These are phyloP conservation scores for Suhomyces coccinellae DNA, from an alignment of 1,139 yeast genomes.

Conservation along the genomic window DNA sequence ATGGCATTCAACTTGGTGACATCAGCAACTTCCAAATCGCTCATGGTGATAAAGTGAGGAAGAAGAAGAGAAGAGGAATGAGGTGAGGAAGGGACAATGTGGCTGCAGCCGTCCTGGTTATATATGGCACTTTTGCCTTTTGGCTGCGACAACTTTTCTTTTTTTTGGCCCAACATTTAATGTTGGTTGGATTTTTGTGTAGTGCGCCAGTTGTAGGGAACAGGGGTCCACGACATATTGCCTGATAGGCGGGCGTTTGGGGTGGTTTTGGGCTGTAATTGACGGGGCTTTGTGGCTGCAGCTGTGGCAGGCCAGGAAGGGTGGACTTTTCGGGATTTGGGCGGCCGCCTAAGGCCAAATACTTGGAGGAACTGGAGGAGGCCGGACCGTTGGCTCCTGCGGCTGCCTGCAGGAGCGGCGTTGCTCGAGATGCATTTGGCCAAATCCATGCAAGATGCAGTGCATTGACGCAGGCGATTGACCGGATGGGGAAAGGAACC, in stretches of 20 bases:
- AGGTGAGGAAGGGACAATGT: too few relatives aligned
- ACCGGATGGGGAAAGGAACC: too few relatives aligned
- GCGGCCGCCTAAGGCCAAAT: too few relatives aligned
- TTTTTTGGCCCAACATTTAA: conserved; percentile 10
- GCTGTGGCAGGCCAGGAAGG: too few relatives aligned
- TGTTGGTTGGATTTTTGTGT: conserved; percentile 1
- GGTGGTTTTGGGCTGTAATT: background rate
- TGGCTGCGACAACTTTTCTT: conserved; percentile 3
- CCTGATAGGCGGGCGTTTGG: background rate
- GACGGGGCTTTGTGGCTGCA: too few relatives aligned
- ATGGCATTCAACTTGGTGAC: conserved; percentile 76
- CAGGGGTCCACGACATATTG: background rate
- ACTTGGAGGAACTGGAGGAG: too few relatives aligned
- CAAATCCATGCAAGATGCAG: too few relatives aligned
- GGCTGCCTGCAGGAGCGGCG: too few relatives aligned
- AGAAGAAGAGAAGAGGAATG: background rate
- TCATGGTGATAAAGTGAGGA: conserved; percentile 12
- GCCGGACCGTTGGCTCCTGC: too few relatives aligned
- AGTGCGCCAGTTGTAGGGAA: background rate
- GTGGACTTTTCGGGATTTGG: too few relatives aligned
- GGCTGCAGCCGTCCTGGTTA: background rate
- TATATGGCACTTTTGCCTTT: background rate
- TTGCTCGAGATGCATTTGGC: too few relatives aligned
- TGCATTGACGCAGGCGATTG: too few relatives aligned
- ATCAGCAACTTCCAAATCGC: conserved; percentile 57